Evolutionary conservation across 495 filamentous ascomycete genomes (phyloP).

Genomic region (Xylaria nigripes): DNA sequence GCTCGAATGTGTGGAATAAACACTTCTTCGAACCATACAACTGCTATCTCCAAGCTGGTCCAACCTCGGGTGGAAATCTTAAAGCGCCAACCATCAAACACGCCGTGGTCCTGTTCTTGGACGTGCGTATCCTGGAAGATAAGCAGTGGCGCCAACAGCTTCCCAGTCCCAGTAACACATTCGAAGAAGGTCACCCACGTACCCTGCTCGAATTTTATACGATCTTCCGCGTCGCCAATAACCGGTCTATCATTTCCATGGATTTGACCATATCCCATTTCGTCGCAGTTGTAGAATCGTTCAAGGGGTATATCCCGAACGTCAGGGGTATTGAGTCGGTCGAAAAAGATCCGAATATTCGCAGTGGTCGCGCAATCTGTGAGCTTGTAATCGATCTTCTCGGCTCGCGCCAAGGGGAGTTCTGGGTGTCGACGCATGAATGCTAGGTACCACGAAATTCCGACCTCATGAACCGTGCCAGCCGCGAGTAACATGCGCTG

Average conservation of each 20-base stretch:
- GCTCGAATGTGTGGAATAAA: background rate
- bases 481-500: background rate
- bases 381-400: background rate
- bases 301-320: background rate
- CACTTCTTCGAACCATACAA: background rate
- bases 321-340: background rate
- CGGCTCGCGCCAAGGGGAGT: background rate
- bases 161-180: background rate
- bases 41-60: background rate
- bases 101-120: background rate
- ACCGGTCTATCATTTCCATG: background rate
- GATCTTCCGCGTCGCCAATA: background rate
- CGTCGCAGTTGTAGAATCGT: background rate
- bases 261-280: background rate
- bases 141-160: background rate
- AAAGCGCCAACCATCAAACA: background rate
- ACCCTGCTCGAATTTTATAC: background rate
- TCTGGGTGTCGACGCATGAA: background rate
- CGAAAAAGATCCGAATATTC: background rate
- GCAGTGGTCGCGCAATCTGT: background rate
- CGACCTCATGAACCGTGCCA: background rate
- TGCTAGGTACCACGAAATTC: background rate
- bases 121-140: background rate
- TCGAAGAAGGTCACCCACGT: background rate
- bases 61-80: background rate